Conservation (phyloP, 2,329 filamentous ascomycete species). For the Ilyonectria sp. region DNA sequence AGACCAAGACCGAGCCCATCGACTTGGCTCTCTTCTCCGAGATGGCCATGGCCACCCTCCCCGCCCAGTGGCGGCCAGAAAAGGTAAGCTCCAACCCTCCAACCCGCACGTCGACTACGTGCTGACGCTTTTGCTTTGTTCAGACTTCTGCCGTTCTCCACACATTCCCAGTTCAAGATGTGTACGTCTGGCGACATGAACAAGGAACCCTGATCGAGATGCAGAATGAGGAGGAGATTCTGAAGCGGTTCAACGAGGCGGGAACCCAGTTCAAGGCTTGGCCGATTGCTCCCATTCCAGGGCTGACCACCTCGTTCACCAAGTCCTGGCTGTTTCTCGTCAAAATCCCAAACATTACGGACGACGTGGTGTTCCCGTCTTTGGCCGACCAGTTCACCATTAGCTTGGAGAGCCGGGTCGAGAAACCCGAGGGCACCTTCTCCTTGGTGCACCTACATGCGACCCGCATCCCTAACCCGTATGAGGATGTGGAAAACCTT, state of each 20-base stretch:
- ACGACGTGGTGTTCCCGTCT: conserved; percentile 45
- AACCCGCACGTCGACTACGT: not conserved
- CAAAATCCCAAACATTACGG: conserved; percentile 37
- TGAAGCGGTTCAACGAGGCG: conserved; percentile 48
- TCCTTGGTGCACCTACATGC: conserved; percentile 47
- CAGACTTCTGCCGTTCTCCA: conserved; percentile 32
- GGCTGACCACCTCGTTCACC: conserved; percentile 47
- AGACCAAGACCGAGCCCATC: too few species aligned
- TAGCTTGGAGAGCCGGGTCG: conserved; percentile 44
- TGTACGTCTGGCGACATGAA: conserved; percentile 49
- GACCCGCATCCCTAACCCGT: conserved; percentile 51
- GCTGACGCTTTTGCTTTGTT: conserved; percentile 24
- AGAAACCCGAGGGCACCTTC: conserved; percentile 38
- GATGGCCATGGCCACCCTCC: conserved; percentile 11
- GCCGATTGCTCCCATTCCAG: conserved; percentile 51
- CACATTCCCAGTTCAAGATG: conserved; percentile 42
- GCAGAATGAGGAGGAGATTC: conserved; percentile 48
- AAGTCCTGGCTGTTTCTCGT: conserved; percentile 54
- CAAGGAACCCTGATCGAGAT: conserved; percentile 54
- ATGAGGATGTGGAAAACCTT: conserved; percentile 40
- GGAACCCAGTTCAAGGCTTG: conserved; percentile 44
- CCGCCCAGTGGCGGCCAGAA: not conserved
- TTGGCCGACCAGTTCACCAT: conserved; percentile 49
- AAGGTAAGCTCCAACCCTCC: conserved; percentile 23
- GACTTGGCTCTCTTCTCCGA: not conserved